These are phyloP conservation scores for Debaryomyces hansenii DNA, from an alignment of 805 yeast species.

Conservation along the genomic window DNA sequence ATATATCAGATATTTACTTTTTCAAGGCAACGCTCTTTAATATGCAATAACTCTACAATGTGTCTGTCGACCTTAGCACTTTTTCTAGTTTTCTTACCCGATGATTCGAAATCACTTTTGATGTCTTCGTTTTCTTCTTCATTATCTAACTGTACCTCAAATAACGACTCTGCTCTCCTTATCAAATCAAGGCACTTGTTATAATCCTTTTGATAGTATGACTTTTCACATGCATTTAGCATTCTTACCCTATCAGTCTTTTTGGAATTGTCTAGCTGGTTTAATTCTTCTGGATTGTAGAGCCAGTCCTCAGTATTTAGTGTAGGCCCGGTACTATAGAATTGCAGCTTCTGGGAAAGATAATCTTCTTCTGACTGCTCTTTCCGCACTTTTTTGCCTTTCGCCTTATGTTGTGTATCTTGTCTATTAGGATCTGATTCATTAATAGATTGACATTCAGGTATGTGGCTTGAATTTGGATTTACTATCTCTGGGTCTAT, in stretches of 20 bases:
- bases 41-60: conserved; percentile 48
- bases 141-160: conserved; percentile 20
- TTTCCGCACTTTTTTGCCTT: conserved; percentile 49
- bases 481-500: background rate
- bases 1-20: conserved; percentile 12
- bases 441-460: background rate
- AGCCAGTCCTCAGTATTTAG: conserved; percentile 49
- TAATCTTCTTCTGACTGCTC: conserved; percentile 71
- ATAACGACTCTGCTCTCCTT: conserved; percentile 32
- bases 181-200: conserved; percentile 49
- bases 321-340: conserved; percentile 56
- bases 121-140: conserved; percentile 15
- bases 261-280: conserved; percentile 25
- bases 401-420: background rate
- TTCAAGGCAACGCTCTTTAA: conserved; percentile 40
- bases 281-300: conserved; percentile 20
- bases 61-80: conserved; percentile 46
- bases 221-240: conserved; percentile 60
- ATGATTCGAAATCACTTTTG: background rate
- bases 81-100: conserved; percentile 27
- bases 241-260: conserved; percentile 59
- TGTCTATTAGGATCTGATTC: background rate
- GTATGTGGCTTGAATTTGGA: background rate
- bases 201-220: conserved; percentile 58
- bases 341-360: conserved; percentile 50